Evolutionary conservation across 2,329 filamentous ascomycete species (phyloP), one percentile per base, ranked within the genome.

Genomic region (Cyphellophora attinorum): DNA sequence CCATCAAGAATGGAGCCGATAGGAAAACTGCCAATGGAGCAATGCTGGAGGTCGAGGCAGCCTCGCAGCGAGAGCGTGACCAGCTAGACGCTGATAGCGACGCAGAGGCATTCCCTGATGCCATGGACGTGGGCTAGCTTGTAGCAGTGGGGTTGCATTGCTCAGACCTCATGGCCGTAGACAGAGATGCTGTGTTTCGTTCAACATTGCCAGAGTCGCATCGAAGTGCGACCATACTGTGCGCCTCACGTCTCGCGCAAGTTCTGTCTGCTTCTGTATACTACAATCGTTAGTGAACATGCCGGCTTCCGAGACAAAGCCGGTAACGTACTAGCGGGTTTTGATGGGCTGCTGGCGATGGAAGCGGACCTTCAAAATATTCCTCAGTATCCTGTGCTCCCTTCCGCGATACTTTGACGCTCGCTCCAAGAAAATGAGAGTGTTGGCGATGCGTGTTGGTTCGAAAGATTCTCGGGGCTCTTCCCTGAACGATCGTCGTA

Each of bases 311-410:
- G 5, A 32, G 16, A 12, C 17, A 28, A 4, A 21, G n/a, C 15
- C 25, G 14, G 13, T 25, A 10, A 25, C 10, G 21, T 10, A 10
- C 10, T 25, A 10, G n/a, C 10, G 21, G n/a, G 10, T 42, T 34
- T 33, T 31, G 19, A 14, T 29, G 23, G n/a, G n/a, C n/a, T n/a
- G n/a, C n/a, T n/a, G n/a, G n/a, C n/a, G n/a, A n/a, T n/a, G n/a
- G n/a, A n/a, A n/a, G n/a, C 61, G 54, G 23, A 60, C 52, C 34
- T 60, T 47, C 33, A 67, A 44, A 36, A 68, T 39, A 36, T 60
- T 67, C 42, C 58, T 65, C 39, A 68, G 31, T 13, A 68, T 65
- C 41, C 55, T 62, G 41, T 68, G 64, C 43, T 68, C 65, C 13
- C 62, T 46, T 8, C 62, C 62, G 14, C 51, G 53, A 16, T 54